Evolutionary conservation across 306 rosid species (phyloP).

Genomic region (Albizia julibrissin): DNA sequence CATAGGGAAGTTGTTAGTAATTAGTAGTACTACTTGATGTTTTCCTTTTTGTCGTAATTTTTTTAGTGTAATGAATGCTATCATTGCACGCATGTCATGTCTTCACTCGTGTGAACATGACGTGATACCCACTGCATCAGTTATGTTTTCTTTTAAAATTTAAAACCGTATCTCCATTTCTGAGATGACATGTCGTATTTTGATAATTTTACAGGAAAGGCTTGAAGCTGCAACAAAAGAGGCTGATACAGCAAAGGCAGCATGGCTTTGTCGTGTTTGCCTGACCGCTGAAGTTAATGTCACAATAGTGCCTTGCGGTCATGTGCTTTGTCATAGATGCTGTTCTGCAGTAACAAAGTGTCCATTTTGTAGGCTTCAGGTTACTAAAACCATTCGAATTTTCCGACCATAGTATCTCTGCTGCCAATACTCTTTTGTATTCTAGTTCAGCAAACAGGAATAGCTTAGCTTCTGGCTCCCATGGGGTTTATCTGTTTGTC

Average conservation of each 20-base stretch:
- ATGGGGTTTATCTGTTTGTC: not conserved
- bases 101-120: too few species aligned
- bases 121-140: not conserved
- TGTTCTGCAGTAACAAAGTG: slow-evolving; percentile 89
- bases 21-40: not conserved
- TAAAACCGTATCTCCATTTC: not conserved
- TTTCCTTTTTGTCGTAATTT: slow-evolving; percentile 18
- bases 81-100: not conserved
- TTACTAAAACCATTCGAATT: slow-evolving; percentile 70
- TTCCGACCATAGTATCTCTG: slow-evolving; percentile 63
- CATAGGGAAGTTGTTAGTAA: not conserved
- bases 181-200: slow-evolving; percentile 20
- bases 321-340: slow-evolving; percentile 90
- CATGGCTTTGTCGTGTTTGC: slow-evolving; percentile 94
- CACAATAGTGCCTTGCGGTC: slow-evolving; percentile 93
- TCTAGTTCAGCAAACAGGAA: not conserved
- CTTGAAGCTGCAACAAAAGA: slow-evolving; percentile 80
- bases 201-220: slow-evolving; percentile 62
- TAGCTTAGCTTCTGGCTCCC: not conserved
- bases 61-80: not conserved
- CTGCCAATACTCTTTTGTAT: not conserved
- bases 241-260: slow-evolving; percentile 91
- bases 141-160: not conserved
- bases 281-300: slow-evolving; percentile 78
- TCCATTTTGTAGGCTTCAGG: slow-evolving; percentile 93